Conservation (phyloP, 106 monocot genomes). For the Allium cepa region DNA sequence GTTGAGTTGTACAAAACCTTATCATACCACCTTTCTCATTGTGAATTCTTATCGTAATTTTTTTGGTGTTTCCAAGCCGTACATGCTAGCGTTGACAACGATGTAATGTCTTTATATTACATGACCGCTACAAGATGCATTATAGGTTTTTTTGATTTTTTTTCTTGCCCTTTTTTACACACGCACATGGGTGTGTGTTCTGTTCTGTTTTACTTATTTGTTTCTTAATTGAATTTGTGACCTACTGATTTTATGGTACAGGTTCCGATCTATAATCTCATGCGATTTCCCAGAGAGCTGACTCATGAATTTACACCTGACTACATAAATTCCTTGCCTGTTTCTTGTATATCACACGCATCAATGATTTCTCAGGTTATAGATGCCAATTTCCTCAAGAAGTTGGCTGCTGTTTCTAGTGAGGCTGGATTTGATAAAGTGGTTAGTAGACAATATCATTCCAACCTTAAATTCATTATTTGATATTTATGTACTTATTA, state of each 20-base stretch:
- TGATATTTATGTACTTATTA: not conserved
- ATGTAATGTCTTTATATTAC: too few species aligned
- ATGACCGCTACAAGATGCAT: too few species aligned
- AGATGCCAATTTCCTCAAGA: constrained; percentile 40
- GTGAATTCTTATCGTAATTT: too few species aligned
- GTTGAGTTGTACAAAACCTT: too few species aligned
- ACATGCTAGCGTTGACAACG: too few species aligned
- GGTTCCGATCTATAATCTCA: constrained; percentile 45
- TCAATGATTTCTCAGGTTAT: constrained; percentile 3
- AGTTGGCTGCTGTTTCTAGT: constrained; percentile 35
- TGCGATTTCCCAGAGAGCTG: constrained; percentile 61
- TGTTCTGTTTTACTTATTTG: too few species aligned
- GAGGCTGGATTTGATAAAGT: constrained; percentile 18
- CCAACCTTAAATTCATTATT: not conserved
- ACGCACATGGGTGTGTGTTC: too few species aligned
- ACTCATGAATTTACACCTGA: constrained; percentile 1
- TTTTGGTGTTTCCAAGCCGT: too few species aligned
- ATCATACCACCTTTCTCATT: too few species aligned
- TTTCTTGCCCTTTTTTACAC: too few species aligned
- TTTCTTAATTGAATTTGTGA: not conserved
- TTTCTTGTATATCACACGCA: constrained; percentile 1
- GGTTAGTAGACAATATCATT: constrained; percentile 6
- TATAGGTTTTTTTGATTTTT: too few species aligned
- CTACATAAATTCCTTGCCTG: constrained; percentile 1
- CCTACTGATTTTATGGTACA: constrained; percentile 24